Evolutionary conservation across 148 eudicot genomes (phyloP), one percentile per base, ranked within the genome.

Genomic region (Cornus suecica): DNA sequence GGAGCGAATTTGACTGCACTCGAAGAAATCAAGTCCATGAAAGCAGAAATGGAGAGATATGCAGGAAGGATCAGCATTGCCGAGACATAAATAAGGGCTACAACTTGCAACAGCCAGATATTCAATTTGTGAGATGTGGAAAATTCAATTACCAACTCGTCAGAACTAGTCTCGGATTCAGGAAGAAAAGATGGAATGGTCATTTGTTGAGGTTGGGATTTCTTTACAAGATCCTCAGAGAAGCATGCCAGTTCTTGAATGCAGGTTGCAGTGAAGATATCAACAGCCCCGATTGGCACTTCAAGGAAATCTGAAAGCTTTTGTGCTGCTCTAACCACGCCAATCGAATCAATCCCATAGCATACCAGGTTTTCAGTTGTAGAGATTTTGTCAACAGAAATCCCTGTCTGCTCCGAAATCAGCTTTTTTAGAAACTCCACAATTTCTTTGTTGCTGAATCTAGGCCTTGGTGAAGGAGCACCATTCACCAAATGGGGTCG

Each of bases 311-410:
- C 82, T 8, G 87, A 84, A 67, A 87, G 87, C 71, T 87, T 87
- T 73, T 87, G 90, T 76, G 90, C 90, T 80, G 90, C 90, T 82
- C 86, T 82, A 18, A 87, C 90, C 63, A 87, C 90, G 14, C 90
- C 90, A 51, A 87, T 87, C 14, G 90, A 87, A 76, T 87, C 90
- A 34, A 87, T 83, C 42, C 90, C 90, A 67, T 87, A 87, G 37
- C 82, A 30, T 45, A 66, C 65, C 74, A 87, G 69, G 68, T 78
- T 87, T 29, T 79, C 90, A 45, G 76, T 82, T n/a, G 73, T 74
- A 20, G 86, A 80, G 68, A 87, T 87, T 32, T 80, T 87, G 63
- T 68, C 37, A 10, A 80, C 42, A 68, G 86, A 64, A 74, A 84
- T 77, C 4, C 82, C 84, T 10, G 90, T 82, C 58, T 80, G 86